Evolutionary conservation across 1,284 basidiomycete genomes (phyloP).

Genomic region (Ustilago nuda): DNA sequence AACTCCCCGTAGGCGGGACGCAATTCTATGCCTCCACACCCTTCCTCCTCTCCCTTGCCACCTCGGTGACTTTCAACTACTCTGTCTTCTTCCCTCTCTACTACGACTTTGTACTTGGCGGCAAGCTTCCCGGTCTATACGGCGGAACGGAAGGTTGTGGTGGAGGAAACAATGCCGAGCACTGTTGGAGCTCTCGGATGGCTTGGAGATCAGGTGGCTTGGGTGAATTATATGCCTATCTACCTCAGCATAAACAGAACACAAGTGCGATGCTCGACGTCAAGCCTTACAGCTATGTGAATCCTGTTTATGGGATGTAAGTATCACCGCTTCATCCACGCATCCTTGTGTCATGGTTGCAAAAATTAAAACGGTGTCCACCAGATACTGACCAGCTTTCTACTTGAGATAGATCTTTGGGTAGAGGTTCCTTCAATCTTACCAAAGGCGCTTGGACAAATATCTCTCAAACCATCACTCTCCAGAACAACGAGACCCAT

Average conservation of each 20-base stretch:
- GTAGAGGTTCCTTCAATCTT: conserved; percentile 41
- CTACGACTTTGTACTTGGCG: conserved; percentile 70
- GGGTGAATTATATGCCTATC: conserved; percentile 74
- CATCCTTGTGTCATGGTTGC: too few relatives aligned
- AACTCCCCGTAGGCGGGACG: conserved; percentile 60
- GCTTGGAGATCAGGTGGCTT: conserved; percentile 68
- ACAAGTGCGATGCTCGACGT: conserved; percentile 21
- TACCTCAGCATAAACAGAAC: conserved; percentile 45
- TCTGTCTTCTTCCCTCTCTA: conserved; percentile 68
- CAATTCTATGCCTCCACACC: conserved; percentile 33
- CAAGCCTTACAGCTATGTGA: conserved; percentile 37
- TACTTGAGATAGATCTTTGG: conserved; percentile 24
- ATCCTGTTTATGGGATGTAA: conserved; percentile 50
- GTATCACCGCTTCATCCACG: background rate
- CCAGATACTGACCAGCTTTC: too few relatives aligned
- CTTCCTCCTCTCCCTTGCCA: conserved; percentile 16
- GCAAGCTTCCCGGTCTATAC: conserved; percentile 71
- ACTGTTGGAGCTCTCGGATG: conserved; percentile 70
- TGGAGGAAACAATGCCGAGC: conserved; percentile 69
- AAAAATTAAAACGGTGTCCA: too few relatives aligned
- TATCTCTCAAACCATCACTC: conserved; percentile 40
- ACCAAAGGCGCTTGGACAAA: conserved; percentile 35
- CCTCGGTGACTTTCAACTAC: conserved; percentile 57
- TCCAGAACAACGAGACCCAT: conserved; percentile 6
- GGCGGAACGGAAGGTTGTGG: conserved; percentile 70